These are phyloP conservation scores for Theileria equi DNA, from an alignment of 169 alveolate species.

Conservation along the genomic window DNA sequence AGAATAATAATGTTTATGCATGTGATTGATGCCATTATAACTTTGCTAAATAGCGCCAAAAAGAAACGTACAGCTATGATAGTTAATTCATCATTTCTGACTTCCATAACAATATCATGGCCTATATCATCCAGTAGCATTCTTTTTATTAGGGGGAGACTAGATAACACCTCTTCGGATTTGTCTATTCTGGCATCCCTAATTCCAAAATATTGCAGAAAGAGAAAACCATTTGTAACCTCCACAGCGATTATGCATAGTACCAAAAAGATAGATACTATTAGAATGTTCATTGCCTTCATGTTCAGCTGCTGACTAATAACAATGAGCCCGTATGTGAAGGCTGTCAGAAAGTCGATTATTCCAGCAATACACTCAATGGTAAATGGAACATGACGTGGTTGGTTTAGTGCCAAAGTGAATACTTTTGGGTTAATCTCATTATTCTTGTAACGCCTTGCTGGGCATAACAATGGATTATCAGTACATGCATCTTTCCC, in stretches of 20 bases:
- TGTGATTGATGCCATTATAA: not conserved
- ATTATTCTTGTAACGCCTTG: slow-evolving; percentile 36
- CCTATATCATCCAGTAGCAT: slow-evolving; percentile 46
- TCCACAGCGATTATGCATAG: slow-evolving; percentile 13
- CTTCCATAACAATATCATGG: slow-evolving; percentile 12
- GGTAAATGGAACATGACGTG: slow-evolving; percentile 10
- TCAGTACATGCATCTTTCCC: not conserved
- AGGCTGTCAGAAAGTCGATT: slow-evolving; percentile 8
- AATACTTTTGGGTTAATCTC: slow-evolving; percentile 41
- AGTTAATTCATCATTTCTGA: slow-evolving; percentile 32
- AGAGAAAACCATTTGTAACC: slow-evolving; percentile 10
- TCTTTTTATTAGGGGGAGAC: not conserved
- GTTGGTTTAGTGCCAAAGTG: slow-evolving; percentile 25
- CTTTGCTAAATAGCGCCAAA: slow-evolving; percentile 14
- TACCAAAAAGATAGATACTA: slow-evolving; percentile 7
- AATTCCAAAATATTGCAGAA: not conserved
- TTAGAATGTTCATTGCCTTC: slow-evolving; percentile 3
- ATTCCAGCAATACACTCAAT: slow-evolving; percentile 19
- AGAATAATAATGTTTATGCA: slow-evolving; percentile 15
- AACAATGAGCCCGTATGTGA: slow-evolving; percentile 12
- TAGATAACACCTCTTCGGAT: slow-evolving; percentile 11
- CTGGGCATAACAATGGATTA: slow-evolving; percentile 53
- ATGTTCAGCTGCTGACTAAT: slow-evolving; percentile 10
- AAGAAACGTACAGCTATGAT: slow-evolving; percentile 12
- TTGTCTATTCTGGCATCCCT: slow-evolving; percentile 44